A percentile compares a stretch with the other conserved stretches of the same genome.
phyloP scores from a whole-genome alignment of 2,329 filamentous ascomycete genomes.

The Scedosporium minutisporum region DNA sequence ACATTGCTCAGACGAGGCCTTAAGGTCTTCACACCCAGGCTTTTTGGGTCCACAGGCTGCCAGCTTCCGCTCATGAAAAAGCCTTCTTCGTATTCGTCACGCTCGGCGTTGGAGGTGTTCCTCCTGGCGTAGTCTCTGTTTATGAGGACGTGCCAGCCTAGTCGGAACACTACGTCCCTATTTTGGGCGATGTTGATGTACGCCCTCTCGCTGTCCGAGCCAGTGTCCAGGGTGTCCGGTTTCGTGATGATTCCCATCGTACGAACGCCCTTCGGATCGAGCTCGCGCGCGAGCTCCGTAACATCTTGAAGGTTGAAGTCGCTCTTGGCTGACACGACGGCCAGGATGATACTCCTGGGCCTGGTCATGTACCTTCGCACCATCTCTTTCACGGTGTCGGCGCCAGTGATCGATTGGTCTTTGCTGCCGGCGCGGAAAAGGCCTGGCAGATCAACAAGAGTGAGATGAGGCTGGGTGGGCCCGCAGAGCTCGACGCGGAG shows the following conservation, averaged over 20 bases:
- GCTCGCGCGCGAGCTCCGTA: slow-evolving; percentile 17
- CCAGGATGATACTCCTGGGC: slow-evolving; percentile 32
- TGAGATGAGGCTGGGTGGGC: slow-evolving; percentile 23
- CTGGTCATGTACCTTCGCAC: slow-evolving; percentile 30
- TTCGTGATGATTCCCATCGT: slow-evolving; percentile 36
- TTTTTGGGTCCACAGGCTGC: slow-evolving; percentile 22
- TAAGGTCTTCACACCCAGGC: slow-evolving; percentile 12
- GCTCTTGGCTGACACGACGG: slow-evolving; percentile 29
- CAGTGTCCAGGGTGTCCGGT: slow-evolving; percentile 23
- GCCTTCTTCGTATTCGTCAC: slow-evolving; percentile 32
- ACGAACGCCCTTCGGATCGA: slow-evolving; percentile 22
- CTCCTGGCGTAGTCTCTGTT: slow-evolving; percentile 33
- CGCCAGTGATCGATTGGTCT: slow-evolving; percentile 22
- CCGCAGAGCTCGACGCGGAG: slow-evolving; percentile 16
- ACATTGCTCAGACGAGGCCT: slow-evolving; percentile 11
- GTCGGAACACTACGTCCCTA: slow-evolving; percentile 32
- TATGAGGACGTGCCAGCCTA: slow-evolving; percentile 44
- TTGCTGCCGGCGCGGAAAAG: slow-evolving; percentile 27
- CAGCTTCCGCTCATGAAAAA: slow-evolving; percentile 28
- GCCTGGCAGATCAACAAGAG: slow-evolving; percentile 36
- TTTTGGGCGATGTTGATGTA: slow-evolving; percentile 35
- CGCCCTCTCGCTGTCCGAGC: slow-evolving; percentile 27
- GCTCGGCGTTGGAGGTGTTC: slow-evolving; percentile 18
- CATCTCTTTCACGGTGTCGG: slow-evolving; percentile 23
- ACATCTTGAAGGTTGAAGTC: slow-evolving; percentile 29